Base-by-base conservation (phyloP, 495 filamentous ascomycete species). In the Neurospora intermedia region DNA sequence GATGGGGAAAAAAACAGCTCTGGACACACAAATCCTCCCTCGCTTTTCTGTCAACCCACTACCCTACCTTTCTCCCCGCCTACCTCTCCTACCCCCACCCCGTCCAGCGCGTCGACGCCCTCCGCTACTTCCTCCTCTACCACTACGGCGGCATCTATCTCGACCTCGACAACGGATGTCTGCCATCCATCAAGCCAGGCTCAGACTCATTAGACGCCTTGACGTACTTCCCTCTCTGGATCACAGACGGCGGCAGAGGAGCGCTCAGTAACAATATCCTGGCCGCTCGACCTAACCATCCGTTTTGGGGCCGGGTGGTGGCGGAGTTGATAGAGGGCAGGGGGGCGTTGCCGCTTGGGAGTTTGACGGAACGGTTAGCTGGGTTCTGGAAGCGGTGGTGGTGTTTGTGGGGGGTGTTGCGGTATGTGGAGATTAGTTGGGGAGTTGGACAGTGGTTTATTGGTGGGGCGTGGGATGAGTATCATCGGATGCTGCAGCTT, bases 261-360 rank as follows among this genome's bases (percentile, higher is more conserved):
- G 94, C 94, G 62, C 92, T 97, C 76, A 93, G 90, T 70, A 97
- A 97, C 82, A 93, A 97, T 79, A 92, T 91, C 39, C 95, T 97
- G 88, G 94, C 92, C 54, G 84, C 91, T 16, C 85, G 91, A 4
- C 92, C 93, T 1, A 86, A 91, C 71, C 94, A 97, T 76, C 92
- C 92, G 0, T 97, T 94, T 84, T 96, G 95, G 86, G 84, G 89
- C 13, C 86, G 84, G 46, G 6, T 97, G 93, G 80, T 87, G 94
- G 78, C 88, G 88, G 75, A 89, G 89, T 77, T 97, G 92, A 91
- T 80, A 89, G 43, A 4, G 0, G 54, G 54, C 6, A 31, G 54
- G 27, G 54, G 54, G 23, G 54, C 54, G 13, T 2, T 35, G 23
- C 54, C 54, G 23, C 4, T 9, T 15, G 6, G 54, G 0, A 9